phyloP scores from a whole-genome alignment of 2,329 filamentous ascomycete genomes.

The Didymella pinodella region DNA sequence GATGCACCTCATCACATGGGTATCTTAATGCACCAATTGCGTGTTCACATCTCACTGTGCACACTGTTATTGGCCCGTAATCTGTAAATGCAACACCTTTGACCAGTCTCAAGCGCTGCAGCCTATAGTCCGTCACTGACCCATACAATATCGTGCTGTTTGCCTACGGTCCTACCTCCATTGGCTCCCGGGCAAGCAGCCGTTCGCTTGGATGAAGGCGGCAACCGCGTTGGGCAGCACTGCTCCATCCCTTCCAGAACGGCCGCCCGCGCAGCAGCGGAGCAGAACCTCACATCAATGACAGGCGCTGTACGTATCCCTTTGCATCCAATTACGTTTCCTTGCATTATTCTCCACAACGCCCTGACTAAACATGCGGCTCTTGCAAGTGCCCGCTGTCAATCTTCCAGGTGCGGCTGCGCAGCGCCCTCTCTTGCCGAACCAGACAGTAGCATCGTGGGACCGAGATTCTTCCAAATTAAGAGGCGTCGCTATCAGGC shows the following conservation, averaged over 20 bases:
- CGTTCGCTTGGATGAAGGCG: neutral
- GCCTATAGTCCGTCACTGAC: conserved; percentile 2
- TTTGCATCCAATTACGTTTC: conserved; percentile 8
- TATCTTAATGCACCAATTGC: conserved; percentile 10
- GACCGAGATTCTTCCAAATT: conserved; percentile 22
- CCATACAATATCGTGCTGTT: neutral
- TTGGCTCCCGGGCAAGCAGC: neutral
- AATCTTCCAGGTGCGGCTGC: conserved; percentile 20
- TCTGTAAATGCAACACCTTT: neutral
- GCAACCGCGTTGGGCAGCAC: conserved; percentile 2
- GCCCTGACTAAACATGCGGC: conserved; percentile 30
- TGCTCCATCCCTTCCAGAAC: neutral
- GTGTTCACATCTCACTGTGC: conserved; percentile 1
- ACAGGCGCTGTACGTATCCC: neutral
- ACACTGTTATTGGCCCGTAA: conserved; percentile 3
- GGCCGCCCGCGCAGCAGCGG: neutral
- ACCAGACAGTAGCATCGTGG: conserved; percentile 12
- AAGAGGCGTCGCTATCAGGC: conserved; percentile 28
- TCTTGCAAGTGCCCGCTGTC: conserved; percentile 32
- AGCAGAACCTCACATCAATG: neutral
- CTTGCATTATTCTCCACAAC: conserved; percentile 17
- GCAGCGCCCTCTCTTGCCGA: conserved; percentile 22
- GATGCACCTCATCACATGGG: conserved; percentile 20
- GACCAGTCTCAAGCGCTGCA: conserved; percentile 12
- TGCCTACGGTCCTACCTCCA: neutral